Base-by-base conservation (phyloP, 768 basidiomycete species). In the Suillus alpinus region DNA sequence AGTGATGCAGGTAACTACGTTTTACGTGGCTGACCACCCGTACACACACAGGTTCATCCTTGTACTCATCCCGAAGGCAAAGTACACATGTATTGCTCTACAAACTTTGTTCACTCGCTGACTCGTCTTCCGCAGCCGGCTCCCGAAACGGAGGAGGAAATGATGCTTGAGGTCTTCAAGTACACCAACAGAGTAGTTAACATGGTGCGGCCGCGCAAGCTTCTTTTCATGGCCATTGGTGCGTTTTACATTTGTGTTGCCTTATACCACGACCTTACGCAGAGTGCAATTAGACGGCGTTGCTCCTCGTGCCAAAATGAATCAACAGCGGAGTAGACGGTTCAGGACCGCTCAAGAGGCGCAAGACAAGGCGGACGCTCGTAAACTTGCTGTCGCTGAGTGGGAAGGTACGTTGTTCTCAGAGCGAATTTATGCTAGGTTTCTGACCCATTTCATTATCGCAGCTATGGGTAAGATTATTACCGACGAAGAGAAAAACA, bases 51-150 rank as follows among this genome's bases (percentile, higher is more conserved):
- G 92, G 92, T 99, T 12, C 97, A 99, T 75, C 97, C 97, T 0
- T 98, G 97, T 84, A 99, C 97, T 0, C 97, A 99, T 72, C 97
- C 97, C 0, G 97, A 98, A 76, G 96, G 95, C 69, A 95, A 91
- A 82, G 93, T 87, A 62, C 50, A 80, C 66, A 49, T 31, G 36
- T 23, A 6, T 34, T 50, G 23, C 29, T 13, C 34, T 39, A 37
- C 39, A n/a, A 29, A 40, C 56, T 29, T 41, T 56, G 37, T 43
- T 23, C 4, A 51, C 29, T 53, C 26, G n/a, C 57, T 59, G 18
- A 59, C 41, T 53, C 52, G 23, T 36, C 47, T 47, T 55, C 36
- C 51, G 41, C 67, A 95, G 89, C 95, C 96, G 39, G 87, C 97
- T 6, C 97, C 97, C 0, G 94, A 97, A 75, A 98, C 95, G 2